Conservation (phyloP, 2,329 filamentous ascomycete genomes). For the Zasmidium cellare region DNA sequence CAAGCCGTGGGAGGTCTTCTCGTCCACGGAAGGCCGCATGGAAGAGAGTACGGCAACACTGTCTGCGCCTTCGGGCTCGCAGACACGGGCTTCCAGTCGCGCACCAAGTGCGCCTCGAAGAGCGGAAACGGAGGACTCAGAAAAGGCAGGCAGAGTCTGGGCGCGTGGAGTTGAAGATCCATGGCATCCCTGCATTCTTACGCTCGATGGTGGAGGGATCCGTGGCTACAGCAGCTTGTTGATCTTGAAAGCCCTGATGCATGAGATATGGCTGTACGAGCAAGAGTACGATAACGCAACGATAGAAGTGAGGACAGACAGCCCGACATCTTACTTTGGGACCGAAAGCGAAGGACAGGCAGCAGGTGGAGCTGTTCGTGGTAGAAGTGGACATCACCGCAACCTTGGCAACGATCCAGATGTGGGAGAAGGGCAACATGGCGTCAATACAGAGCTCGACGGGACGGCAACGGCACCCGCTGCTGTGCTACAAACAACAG, state of each 20-base stretch:
- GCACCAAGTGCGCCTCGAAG: conserved; percentile 28
- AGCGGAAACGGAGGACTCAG: conserved; percentile 38
- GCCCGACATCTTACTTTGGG: conserved; percentile 14
- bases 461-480: conserved; percentile 6
- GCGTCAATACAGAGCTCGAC: conserved; percentile 12
- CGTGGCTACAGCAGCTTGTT: conserved; percentile 53
- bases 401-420: conserved; percentile 18
- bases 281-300: conserved; percentile 35
- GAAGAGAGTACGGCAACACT: conserved; percentile 23
- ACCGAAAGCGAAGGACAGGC: conserved; percentile 14
- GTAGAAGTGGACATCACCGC: conserved; percentile 12
- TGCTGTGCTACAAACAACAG: conserved; percentile 17
- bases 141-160: conserved; percentile 46
- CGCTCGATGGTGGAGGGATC: conserved; percentile 52
- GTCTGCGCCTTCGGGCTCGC: conserved; percentile 15
- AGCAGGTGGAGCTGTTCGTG: conserved; percentile 15
- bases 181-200: conserved; percentile 51
- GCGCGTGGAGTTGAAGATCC: conserved; percentile 44
- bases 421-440: conserved; percentile 16
- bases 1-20: conserved; percentile 33
- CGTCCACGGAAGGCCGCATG: conserved; percentile 12
- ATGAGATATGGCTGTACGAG: conserved; percentile 48
- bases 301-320: conserved; percentile 19
- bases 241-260: conserved; percentile 51
- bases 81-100: conserved; percentile 26